Evolutionary conservation across 306 rosid genomes (phyloP), one percentile per base, ranked within the genome.

Genomic region (Hippophae rhamnoides): DNA sequence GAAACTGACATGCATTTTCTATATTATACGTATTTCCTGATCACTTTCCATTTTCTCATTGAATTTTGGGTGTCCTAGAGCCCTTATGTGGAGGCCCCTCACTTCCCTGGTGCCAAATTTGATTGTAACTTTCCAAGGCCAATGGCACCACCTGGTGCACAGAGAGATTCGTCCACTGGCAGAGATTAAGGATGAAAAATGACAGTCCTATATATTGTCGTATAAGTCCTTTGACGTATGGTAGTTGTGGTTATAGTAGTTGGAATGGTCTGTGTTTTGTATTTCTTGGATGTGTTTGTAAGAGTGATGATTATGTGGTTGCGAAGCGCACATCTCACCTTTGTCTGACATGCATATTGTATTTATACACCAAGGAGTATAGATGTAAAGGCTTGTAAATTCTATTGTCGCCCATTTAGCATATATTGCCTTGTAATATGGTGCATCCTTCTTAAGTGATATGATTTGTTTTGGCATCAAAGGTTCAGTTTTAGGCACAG

Each of bases 131-230:
- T 87, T 71, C 98, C 98, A 6, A 74, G 69, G 83, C 98, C 98
- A 43, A 78, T 81, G 3, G 83, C 95, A n/a, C 98, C 98, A 13
- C 95, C 96, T 2, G 98, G 98, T 66, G 98, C 92, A 49, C 95
- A 78, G 69, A 85, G 96, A 83, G 78, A 82, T 47, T 52, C 87
- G 49, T 63, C 84, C 45, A 62, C 71, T 26, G 74, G 78, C 79
- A 79, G 79, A 71, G 85, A 86, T 64, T 78, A 79, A 85, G 56
- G 52, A 61, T 71, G 40, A 56, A 54, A 47, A 59, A 44, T 49
- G 23, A 41, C 14, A 12, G 6, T 61, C 43, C 9, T 71, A 41
- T 50, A 44, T 65, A 42, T 31, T 69, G 72, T 72, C 60, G 78
- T 43, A 51, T 76, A 77, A 57, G n/a, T 18, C 53, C 8, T 72